These are phyloP conservation scores for Tricholoma furcatifolium DNA, from an alignment of 768 basidiomycete genomes.

Conservation along the genomic window DNA sequence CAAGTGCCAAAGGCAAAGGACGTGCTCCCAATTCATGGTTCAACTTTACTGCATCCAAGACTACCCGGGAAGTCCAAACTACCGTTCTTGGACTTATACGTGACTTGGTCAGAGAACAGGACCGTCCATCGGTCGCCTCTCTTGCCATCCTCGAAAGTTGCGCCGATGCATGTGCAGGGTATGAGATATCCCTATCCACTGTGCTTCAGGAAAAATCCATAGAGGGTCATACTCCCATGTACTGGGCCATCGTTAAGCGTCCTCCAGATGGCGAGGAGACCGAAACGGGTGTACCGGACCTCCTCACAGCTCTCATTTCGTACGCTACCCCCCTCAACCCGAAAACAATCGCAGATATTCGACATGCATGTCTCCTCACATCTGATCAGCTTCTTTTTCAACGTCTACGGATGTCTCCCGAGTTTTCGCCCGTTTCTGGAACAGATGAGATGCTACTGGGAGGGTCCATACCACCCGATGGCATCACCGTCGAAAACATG, in stretches of 20 bases:
- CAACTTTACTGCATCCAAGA: slow-evolving; percentile 31
- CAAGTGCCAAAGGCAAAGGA: slow-evolving; percentile 28
- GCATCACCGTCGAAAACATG: slow-evolving; percentile 53
- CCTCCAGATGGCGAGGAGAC: slow-evolving; percentile 37
- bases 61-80: slow-evolving; percentile 46
- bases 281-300: slow-evolving; percentile 31
- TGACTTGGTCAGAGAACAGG: slow-evolving; percentile 48
- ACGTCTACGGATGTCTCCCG: slow-evolving; percentile 49
- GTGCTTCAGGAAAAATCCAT: slow-evolving; percentile 64
- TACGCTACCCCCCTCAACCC: slow-evolving; percentile 45
- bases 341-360: slow-evolving; percentile 55
- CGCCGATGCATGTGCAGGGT: slow-evolving; percentile 52
- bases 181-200: slow-evolving; percentile 47
- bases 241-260: slow-evolving; percentile 72
- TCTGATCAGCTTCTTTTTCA: slow-evolving; percentile 64
- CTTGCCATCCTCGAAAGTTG: slow-evolving; percentile 59
- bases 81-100: slow-evolving; percentile 56
- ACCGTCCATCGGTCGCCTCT: slow-evolving; percentile 27
- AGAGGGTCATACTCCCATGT: slow-evolving; percentile 64
- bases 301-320: slow-evolving; percentile 50
- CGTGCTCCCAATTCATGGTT: slow-evolving; percentile 31
- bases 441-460: slow-evolving; percentile 53
- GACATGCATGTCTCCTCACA: slow-evolving; percentile 62
- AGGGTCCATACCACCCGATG: slow-evolving; percentile 44
- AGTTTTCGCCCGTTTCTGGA: slow-evolving; percentile 50